Percentiles rank a stretch among this genome's conserved stretches.
Evolutionary conservation across 768 basidiomycete species (phyloP).

Genomic region (Hygrophorus russula): DNA sequence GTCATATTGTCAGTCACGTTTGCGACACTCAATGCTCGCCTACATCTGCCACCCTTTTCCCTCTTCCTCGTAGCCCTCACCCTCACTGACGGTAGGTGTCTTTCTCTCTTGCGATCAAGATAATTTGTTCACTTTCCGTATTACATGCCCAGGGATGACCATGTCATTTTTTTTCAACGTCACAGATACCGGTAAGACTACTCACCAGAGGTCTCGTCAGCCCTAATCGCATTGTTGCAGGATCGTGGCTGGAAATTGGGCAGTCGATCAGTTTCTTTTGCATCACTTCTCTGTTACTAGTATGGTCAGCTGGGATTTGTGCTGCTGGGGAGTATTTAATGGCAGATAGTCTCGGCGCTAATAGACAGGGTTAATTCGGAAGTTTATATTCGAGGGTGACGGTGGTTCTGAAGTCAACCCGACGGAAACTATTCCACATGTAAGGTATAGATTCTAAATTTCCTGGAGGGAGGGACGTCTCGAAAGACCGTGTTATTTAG

Average conservation of each 20-base stretch:
- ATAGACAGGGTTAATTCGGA: constrained; percentile 1
- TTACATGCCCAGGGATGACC: constrained; percentile 50
- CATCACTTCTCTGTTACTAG: constrained; percentile 65
- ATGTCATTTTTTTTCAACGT: constrained; percentile 78
- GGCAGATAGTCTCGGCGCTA: constrained; percentile 20
- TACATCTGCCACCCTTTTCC: constrained; percentile 68
- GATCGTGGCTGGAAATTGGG: constrained; percentile 86
- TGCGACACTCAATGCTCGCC: constrained; percentile 53
- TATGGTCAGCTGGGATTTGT: constrained; percentile 74
- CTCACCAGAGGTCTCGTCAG: not conserved
- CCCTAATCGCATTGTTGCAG: constrained; percentile 19
- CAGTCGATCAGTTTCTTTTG: constrained; percentile 84
- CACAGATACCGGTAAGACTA: constrained; percentile 53
- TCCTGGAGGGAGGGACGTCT: too few relatives aligned
- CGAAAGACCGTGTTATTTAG: not conserved
- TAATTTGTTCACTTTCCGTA: not conserved
- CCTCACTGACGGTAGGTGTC: constrained; percentile 49
- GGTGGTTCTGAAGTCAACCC: not conserved
- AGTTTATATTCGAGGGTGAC: not conserved
- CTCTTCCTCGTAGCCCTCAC: constrained; percentile 69
- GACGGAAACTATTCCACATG: not conserved
- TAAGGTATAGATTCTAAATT: too few relatives aligned
- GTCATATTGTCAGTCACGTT: constrained; percentile 62
- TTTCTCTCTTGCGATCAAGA: not conserved
- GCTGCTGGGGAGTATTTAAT: constrained; percentile 63